Base-by-base conservation (phyloP, 495 filamentous ascomycete species). In the Aspergillus nidulans region DNA sequence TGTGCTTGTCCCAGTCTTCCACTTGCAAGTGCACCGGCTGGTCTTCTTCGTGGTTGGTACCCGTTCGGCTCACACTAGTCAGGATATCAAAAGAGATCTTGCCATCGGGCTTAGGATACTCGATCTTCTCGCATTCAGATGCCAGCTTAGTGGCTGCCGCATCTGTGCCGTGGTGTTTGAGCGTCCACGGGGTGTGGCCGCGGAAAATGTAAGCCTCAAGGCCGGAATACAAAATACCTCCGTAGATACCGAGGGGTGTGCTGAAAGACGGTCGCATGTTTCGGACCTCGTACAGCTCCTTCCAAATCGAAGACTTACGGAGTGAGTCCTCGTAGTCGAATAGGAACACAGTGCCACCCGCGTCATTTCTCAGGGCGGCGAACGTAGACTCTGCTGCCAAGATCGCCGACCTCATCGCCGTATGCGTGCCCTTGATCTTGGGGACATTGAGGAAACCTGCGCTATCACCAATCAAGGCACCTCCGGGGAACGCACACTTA, bases 41-140 rank as follows among this genome's bases (percentile, higher is more conserved):
- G 71, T 99, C 94, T 71, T 99, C 94, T 71, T 97, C 95, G 69
- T 99, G 94, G 71, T 97, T 99, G 36, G 94, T 99, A 1, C 94
- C 95, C 1, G 92, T 97, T 45, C 95, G 82, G 56, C 84, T 91
- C 6, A 99, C 94, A 58, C 84, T 90, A 4, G 94, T 99, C 64
- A 99, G 67, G 53, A 99, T 95, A 63, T 99, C 94, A 63, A 99
- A 99, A 48, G 82, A 87, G 65, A 97, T 84, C 72, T 94, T 85
- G 25, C 90, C 90, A 66, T 99, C 94, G 0, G 94, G 92, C 73
- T 97, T 99, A 49, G 89, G 89, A 63, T 99, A 99, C 63, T 94
- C 90, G 63, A 97, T 96, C 76, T 94, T 95, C 56, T 78, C 71
- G 69, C 81, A 92, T 62, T 86, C 72, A 52, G 91, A 87, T 6